These are phyloP conservation scores for Nidularia pulvinata DNA, from an alignment of 768 basidiomycete species.

Conservation along the genomic window DNA sequence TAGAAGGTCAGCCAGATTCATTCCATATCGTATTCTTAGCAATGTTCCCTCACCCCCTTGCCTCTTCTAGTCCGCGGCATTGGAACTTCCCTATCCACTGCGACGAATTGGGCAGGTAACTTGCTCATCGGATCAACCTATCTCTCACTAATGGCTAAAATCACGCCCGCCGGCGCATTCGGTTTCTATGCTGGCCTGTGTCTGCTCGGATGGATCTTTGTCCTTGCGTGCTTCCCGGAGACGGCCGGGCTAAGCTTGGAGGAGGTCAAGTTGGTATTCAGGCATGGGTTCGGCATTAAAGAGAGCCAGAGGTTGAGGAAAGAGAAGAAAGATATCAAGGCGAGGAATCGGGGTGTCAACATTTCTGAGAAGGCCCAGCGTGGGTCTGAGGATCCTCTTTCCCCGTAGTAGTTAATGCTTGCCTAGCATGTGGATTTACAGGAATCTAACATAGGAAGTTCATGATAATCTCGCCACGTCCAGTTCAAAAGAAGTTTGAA, in stretches of 20 bases:
- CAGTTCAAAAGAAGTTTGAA: too few species aligned
- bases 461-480: too few species aligned
- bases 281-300: constrained; percentile 60
- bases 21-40: neutral
- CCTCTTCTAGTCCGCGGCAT: constrained; percentile 61
- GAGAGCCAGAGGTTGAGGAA: constrained; percentile 51
- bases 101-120: constrained; percentile 79
- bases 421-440: too few species aligned
- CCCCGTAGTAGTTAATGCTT: too few species aligned
- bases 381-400: too few species aligned
- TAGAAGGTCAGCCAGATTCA: constrained; percentile 50
- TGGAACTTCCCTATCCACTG: constrained; percentile 73
- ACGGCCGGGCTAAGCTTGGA: constrained; percentile 74
- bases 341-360: constrained; percentile 17
- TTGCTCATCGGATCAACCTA: constrained; percentile 80
- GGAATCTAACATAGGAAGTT: too few species aligned
- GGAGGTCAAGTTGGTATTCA: constrained; percentile 64
- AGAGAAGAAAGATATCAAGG: constrained; percentile 41
- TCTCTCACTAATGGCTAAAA: constrained; percentile 72
- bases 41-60: too few species aligned
- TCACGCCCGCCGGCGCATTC: constrained; percentile 76
- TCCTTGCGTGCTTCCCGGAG: constrained; percentile 74
- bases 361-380: too few species aligned
- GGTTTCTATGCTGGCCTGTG: constrained; percentile 79
- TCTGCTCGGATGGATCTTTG: constrained; percentile 69